Evolutionary conservation across 1,284 basidiomycete species (phyloP), one percentile per base, ranked within the genome.

Genomic region (Megacollybia platyphylla): DNA sequence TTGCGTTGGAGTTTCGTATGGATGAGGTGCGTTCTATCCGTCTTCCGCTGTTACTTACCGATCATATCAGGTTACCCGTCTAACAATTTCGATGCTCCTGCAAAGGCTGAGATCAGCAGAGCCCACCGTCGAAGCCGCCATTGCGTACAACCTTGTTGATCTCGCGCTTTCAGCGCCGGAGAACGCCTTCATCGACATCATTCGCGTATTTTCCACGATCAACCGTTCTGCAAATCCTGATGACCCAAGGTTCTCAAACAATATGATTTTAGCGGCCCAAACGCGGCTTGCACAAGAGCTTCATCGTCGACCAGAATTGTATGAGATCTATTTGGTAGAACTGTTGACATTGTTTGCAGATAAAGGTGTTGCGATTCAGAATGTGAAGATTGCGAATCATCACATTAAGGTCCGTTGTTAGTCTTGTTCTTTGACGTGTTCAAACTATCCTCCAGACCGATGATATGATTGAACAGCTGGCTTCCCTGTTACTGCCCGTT

Each of bases 291-390:
- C 89, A 3, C 81, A 83, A 54, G 86, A 87, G 49, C 59, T 93
- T 11, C 62, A 73, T 48, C 68, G 68, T 29, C 71, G 86, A 37
- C 74, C 86, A 2, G 85, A 89, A 50, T 67, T 87, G 8, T 87
- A 86, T 46, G 76, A 83, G 44, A 64, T 73, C 2, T 96, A 91
- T 57, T 68, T 97, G n/a, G 64, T 79, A 26, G 92, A 97, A 57
- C 68, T 96, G 6, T 68, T 97, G 35, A 76, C 77, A 2, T 67
- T 97, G 11, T 96, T 96, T 56, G 76, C 80, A 11, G 93, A 97
- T 54, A 93, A 93, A 60, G 93, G 90, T 17, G 80, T 92, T 10
- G 84, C 83, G 8, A 88, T 94, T 17, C 92, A 97, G 58, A 87
- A 89, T 51, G 61, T 77, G 10, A 77, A 80, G 38, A 73, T 78